phyloP scores from a whole-genome alignment of 2,329 filamentous ascomycete species.

The Sphaerulina vaccinii region DNA sequence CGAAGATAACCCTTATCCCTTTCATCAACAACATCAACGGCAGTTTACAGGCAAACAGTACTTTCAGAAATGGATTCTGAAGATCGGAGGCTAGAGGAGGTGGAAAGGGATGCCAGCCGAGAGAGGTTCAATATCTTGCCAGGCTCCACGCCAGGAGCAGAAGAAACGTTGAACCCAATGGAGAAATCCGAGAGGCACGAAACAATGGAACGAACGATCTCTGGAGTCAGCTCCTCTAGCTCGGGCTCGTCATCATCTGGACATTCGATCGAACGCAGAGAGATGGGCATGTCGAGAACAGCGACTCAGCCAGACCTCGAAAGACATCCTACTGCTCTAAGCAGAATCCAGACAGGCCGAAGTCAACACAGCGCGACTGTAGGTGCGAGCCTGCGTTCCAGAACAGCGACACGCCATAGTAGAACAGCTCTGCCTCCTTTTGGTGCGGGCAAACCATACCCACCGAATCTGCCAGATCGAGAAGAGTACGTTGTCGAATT shows the following conservation, averaged over 20 bases:
- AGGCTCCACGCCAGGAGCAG: constrained; percentile 45
- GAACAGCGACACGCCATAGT: constrained; percentile 32
- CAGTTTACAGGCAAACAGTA: not conserved
- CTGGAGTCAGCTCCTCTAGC: constrained; percentile 51
- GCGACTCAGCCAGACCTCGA: constrained; percentile 65
- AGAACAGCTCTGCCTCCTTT: constrained; percentile 63
- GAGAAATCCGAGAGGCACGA: constrained; percentile 37
- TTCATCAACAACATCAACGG: constrained; percentile 1
- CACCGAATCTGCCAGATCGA: constrained; percentile 62
- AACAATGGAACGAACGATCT: constrained; percentile 58
- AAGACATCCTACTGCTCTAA: constrained; percentile 67
- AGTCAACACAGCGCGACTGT: constrained; percentile 73
- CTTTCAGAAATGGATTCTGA: constrained; percentile 54
- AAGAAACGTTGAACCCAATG: constrained; percentile 10
- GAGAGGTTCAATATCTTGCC: constrained; percentile 32
- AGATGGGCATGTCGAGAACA: constrained; percentile 57
- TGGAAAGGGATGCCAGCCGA: constrained; percentile 57
- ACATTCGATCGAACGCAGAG: constrained; percentile 38
- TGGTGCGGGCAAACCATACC: constrained; percentile 72
- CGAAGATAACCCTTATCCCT: too few relatives aligned
- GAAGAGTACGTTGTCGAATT: constrained; percentile 83
- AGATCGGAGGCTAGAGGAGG: constrained; percentile 55
- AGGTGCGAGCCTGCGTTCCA: constrained; percentile 50
- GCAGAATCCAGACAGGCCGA: constrained; percentile 67
- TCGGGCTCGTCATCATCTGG: constrained; percentile 42